phyloP scores from a whole-genome alignment of 2,329 filamentous ascomycete species.

The Calcarisporium arbuscula region DNA sequence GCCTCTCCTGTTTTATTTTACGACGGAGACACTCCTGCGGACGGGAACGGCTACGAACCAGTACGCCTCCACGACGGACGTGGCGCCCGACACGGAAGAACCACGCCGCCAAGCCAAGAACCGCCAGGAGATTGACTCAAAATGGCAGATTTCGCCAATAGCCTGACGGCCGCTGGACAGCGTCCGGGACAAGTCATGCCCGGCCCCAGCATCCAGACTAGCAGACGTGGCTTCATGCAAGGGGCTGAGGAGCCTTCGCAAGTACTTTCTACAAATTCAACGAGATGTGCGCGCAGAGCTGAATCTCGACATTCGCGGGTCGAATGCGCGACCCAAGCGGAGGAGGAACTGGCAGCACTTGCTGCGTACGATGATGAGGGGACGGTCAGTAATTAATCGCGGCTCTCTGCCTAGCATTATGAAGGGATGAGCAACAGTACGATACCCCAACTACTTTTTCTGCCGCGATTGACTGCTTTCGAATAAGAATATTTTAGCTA shows the following conservation, averaged over 20 bases:
- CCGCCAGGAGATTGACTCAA: constrained; percentile 74
- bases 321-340: constrained; percentile 15
- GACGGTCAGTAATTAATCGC: too few species aligned
- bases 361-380: too few species aligned
- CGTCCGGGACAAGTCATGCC: constrained; percentile 58
- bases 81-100: constrained; percentile 53
- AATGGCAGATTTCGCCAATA: constrained; percentile 98
- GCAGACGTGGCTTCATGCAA: constrained; percentile 87
- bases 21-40: constrained; percentile 66
- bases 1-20: constrained; percentile 93
- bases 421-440: too few species aligned
- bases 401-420: too few species aligned
- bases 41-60: constrained; percentile 41
- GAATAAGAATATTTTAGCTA: too few species aligned
- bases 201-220: constrained; percentile 71
- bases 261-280: constrained; percentile 85
- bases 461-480: too few species aligned
- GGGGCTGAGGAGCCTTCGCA: constrained; percentile 68
- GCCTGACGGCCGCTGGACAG: constrained; percentile 82
- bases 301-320: constrained; percentile 33
- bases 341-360: constrained; percentile 13
- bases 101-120: constrained; percentile 40
- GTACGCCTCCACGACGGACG: constrained; percentile 54
- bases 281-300: constrained; percentile 60
- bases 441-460: too few species aligned